Conservation (phyloP, 1,139 yeast genomes). For the Dujonia santamariae region DNA sequence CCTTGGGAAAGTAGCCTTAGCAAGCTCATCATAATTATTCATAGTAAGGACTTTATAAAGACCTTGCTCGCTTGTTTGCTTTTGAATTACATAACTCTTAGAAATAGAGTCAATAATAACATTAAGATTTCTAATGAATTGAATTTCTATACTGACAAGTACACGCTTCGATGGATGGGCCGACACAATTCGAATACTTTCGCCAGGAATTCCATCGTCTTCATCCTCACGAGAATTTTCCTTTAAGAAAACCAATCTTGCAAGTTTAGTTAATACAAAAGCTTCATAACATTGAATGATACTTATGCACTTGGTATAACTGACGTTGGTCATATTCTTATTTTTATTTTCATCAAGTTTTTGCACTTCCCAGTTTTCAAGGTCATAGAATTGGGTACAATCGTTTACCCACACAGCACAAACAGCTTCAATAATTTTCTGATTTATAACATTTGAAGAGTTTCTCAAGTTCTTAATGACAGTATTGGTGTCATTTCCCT, state of each 20-base stretch:
- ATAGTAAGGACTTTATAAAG: conserved; percentile 42
- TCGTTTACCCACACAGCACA: conserved; percentile 50
- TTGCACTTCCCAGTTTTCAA: conserved; percentile 41
- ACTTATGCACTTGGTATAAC: conserved; percentile 32
- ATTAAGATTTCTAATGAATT: conserved; percentile 45
- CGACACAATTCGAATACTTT: conserved; percentile 24
- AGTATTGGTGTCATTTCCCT: conserved; percentile 36
- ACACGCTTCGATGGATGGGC: conserved; percentile 42
- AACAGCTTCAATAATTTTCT: conserved; percentile 40
- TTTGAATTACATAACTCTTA: conserved; percentile 39
- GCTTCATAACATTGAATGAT: conserved; percentile 38
- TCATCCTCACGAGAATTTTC: conserved; percentile 11
- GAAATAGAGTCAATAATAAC: conserved; percentile 42
- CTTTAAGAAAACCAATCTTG: conserved; percentile 25
- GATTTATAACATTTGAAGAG: conserved; percentile 33
- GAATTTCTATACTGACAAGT: conserved; percentile 44
- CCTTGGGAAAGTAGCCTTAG: conserved; percentile 31
- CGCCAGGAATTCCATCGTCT: conserved; percentile 9
- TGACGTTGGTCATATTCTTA: conserved; percentile 7
- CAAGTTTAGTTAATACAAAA: conserved; percentile 30
- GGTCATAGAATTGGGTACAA: conserved; percentile 44
- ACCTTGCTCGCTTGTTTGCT: conserved; percentile 18
- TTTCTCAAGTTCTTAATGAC: conserved; percentile 33
- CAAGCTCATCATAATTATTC: conserved; percentile 43
- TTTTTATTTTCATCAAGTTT: conserved; percentile 11